Conservation (phyloP, 2,329 filamentous ascomycete genomes). For the Fusarium buharicum region DNA sequence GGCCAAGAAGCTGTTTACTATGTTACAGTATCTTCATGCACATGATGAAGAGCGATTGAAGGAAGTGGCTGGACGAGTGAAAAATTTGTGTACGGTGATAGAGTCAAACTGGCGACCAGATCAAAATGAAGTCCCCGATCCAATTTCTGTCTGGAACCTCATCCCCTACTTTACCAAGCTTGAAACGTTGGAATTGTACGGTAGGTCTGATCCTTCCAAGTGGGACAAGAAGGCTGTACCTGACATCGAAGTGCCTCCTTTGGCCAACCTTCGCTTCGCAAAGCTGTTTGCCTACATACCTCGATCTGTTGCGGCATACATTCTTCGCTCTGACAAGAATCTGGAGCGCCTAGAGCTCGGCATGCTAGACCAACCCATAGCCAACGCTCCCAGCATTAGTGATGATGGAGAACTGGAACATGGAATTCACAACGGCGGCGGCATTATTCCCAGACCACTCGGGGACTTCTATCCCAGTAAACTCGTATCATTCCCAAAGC, state of each 20-base stretch:
- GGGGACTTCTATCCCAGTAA: not conserved
- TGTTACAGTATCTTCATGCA: not conserved
- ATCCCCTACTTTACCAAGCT: slow-evolving; percentile 28
- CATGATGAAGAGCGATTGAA: not conserved
- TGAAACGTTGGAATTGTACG: slow-evolving; percentile 25
- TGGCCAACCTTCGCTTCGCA: slow-evolving; percentile 10
- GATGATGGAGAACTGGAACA: not conserved
- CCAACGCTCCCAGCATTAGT: rapidly evolving
- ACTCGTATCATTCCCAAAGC: not conserved
- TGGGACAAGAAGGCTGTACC: not conserved
- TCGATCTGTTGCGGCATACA: not conserved
- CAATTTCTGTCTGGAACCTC: slow-evolving; percentile 7
- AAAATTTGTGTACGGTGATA: slow-evolving; percentile 21
- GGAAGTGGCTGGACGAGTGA: slow-evolving; percentile 8
- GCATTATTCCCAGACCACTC: slow-evolving; percentile 17
- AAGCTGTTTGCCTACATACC: slow-evolving; percentile 33
- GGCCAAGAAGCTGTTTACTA: not conserved
- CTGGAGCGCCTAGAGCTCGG: slow-evolving; percentile 31
- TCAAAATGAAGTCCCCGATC: rapidly evolving
- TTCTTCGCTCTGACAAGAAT: slow-evolving; percentile 1
- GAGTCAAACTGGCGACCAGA: not conserved
- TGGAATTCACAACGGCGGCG: not conserved
- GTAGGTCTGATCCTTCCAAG: rapidly evolving
- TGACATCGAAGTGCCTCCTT: not conserved
- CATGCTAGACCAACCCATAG: slow-evolving; percentile 18